Evolutionary conservation across 768 basidiomycete genomes (phyloP), one percentile per base, ranked within the genome.

Genomic region (Pluteus cervinus): DNA sequence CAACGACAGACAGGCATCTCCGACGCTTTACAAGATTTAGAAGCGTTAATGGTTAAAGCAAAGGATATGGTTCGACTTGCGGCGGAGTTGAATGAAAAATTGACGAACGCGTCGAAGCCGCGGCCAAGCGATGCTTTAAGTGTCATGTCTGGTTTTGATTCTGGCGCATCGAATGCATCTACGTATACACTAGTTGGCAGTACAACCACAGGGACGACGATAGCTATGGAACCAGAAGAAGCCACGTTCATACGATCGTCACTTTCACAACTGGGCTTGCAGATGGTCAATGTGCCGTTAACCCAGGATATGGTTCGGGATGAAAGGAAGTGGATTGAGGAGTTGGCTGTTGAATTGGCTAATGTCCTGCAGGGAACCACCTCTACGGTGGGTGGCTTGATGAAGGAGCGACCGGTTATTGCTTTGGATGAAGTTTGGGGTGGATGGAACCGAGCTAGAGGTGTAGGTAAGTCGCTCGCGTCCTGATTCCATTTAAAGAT

Each of bases 391-490:
- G 49, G 32, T 12, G 84, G 87, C 1, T 69, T 93, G 50, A 88
- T 93, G 86, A 69, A 71, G 39, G 68, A 72, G 3, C 74, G 88
- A 20, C 90, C 88, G 1, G 74, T 94, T 23, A 73, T 96, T 25
- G 87, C 83, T 0, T 60, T 96, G 18, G 92, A 97, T 53, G 92
- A 94, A 59, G 86, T 86, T 1, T 97, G 92, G 92, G 88, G 88
- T 18, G 79, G 85, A 2, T 96, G 92, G 92, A 94, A 93, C 53
- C 79, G 92, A 41, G 91, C 89, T 5, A 65, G 92, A 47, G 92
- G 92, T 33, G 84, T 94, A 37, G 84, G 91, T 89, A 56, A 56
- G 82, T 51, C 17, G 54, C 15, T 49, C 25, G 35, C 47, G 24
- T 14, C 24, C 29, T 25, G 24, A 7, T 5, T 21, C 7, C 9